Evolutionary conservation across 148 eudicot species (phyloP).

Genomic region (Silene conica): DNA sequence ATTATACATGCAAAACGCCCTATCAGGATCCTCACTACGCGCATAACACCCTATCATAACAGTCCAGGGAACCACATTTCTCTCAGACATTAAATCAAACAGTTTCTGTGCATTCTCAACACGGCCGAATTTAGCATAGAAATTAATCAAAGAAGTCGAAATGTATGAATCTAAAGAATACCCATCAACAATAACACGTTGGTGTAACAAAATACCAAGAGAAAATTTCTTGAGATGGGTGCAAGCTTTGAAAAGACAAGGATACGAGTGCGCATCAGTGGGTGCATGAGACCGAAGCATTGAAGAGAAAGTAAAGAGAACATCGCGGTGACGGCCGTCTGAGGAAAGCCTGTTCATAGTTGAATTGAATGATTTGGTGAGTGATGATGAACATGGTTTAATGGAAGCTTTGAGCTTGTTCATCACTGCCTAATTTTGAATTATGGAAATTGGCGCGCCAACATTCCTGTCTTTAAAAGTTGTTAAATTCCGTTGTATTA

Average conservation of each 20-base stretch:
- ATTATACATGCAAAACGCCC: slow-evolving; percentile 45
- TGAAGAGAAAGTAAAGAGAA: slow-evolving; percentile 47
- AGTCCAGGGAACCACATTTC: slow-evolving; percentile 78
- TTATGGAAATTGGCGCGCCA: slow-evolving; percentile 7
- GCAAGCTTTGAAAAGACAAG: slow-evolving; percentile 72
- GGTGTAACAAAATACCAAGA: slow-evolving; percentile 59
- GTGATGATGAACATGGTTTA: slow-evolving; percentile 23
- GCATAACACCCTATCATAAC: slow-evolving; percentile 71
- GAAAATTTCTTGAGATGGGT: slow-evolving; percentile 41
- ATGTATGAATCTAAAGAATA: slow-evolving; percentile 60
- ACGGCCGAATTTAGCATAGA: slow-evolving; percentile 50
- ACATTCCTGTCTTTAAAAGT: neutral
- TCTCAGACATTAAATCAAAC: slow-evolving; percentile 68
- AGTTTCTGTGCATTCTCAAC: slow-evolving; percentile 45
- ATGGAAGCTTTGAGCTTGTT: slow-evolving; percentile 27
- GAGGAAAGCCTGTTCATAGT: slow-evolving; percentile 56
- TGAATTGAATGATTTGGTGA: slow-evolving; percentile 53
- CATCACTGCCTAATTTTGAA: slow-evolving; percentile 9
- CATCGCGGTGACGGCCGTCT: slow-evolving; percentile 43
- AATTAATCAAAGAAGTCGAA: slow-evolving; percentile 60
- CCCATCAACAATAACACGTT: slow-evolving; percentile 46
- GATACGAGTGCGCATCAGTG: slow-evolving; percentile 74
- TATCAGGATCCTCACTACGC: slow-evolving; percentile 30
- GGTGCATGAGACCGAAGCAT: slow-evolving; percentile 48
- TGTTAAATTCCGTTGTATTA: too few species aligned